Evolutionary conservation across 148 eudicot species (phyloP).

Genomic region (Persicaria tinctoria): DNA sequence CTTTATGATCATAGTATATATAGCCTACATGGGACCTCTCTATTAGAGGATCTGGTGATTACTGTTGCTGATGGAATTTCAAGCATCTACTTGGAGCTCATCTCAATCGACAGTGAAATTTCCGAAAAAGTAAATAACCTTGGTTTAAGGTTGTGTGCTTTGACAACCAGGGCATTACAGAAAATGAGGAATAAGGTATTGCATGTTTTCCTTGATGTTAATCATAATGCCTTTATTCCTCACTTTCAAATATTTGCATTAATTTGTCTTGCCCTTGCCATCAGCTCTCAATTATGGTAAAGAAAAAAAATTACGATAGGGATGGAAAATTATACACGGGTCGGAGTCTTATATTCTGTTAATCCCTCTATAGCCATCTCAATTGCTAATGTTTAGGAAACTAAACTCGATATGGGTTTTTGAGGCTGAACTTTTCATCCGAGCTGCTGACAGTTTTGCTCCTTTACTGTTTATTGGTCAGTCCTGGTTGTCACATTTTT

Average conservation of each 20-base stretch:
- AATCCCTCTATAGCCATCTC: not conserved
- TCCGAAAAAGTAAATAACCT: conserved; percentile 60
- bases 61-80: conserved; percentile 85
- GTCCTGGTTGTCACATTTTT: not conserved
- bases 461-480: not conserved
- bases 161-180: conserved; percentile 86
- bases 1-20: conserved; percentile 51
- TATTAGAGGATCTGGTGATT: conserved; percentile 86
- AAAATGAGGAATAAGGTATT: conserved; percentile 84
- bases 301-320: not conserved
- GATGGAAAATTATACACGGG: not conserved
- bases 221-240: not conserved
- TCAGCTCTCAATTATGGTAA: not conserved
- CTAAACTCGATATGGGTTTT: not conserved
- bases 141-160: conserved; percentile 60
- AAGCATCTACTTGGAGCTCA: conserved; percentile 82
- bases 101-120: conserved; percentile 77
- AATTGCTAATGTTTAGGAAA: not conserved
- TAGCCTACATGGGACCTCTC: conserved; percentile 44
- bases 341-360: not conserved
- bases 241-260: not conserved
- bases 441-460: not conserved
- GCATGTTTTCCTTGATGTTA: not conserved
- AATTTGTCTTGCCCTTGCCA: not conserved
- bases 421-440: not conserved